Evolutionary conservation across 2,329 filamentous ascomycete genomes (phyloP), one percentile per base, ranked within the genome.

Genomic region (Escovopsis sp.): DNA sequence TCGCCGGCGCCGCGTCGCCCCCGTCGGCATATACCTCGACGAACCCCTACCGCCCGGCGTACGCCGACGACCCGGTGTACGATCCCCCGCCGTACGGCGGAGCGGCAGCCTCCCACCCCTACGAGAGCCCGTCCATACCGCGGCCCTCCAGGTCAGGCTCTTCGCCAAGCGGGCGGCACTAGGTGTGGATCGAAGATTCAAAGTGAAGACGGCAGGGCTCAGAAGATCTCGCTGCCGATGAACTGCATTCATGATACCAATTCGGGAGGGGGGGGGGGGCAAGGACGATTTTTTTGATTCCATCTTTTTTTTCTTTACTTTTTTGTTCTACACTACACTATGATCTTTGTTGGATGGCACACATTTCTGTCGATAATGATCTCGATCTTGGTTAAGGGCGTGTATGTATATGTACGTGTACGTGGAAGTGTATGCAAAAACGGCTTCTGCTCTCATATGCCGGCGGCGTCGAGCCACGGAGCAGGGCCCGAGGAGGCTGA

Each of bases 1-100:
- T 52, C 15, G 38, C 39, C 1, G 37, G 39, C 9, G 36, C 37
- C 26, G 15, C 44, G 30, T 44, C 45, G 8, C 42, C 42, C 15
- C 45, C 42, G 4, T 41, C 42, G 10, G 39, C 28, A 12, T 44
- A 46, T 28, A 28, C 35, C 33, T 35, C 42, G 15, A 30, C 23
- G 12, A 11, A 8, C 10, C 23, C 37, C 26, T 32, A 39, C 28
- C 26, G n/a, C 10, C 28, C n/a, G 2, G 5, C 26, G 12, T 39
- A 39, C 18, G 19, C 23, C 8, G n/a, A 32, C 23, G 11, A 39
- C 12, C 28, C 11, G 23, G 19, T 15, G 23, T 32, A 32, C 12
- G 28, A 28, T 32, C 28, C 37, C 12, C 28, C 26, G 10, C 37
- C 28, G 15, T 32, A 32, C 37, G 15, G 34, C 26, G 28, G 36